Percentiles rank a stretch among this genome's conserved stretches.
Conservation (phyloP, 495 filamentous ascomycete species). For the Neurospora sp. region DNA sequence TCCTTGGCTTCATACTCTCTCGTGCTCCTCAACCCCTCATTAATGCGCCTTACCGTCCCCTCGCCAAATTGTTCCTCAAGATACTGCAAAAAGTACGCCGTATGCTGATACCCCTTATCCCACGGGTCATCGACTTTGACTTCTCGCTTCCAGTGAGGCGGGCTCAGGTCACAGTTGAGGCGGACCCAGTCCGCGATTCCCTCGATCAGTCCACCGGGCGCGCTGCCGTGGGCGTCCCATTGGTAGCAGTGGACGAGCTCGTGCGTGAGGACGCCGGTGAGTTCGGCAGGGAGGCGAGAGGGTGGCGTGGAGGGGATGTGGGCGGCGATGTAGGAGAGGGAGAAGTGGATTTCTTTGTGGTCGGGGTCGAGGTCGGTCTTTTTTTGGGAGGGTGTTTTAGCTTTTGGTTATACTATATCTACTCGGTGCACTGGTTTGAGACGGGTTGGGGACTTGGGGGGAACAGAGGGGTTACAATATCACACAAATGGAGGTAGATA, state of each 20-base stretch:
- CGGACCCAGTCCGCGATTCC: conserved; percentile 93
- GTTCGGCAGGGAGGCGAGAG: conserved; percentile 46
- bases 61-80: conserved; percentile 53
- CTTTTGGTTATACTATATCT: neutral
- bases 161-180: conserved; percentile 57
- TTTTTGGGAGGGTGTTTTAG: neutral
- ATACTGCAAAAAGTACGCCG: conserved; percentile 83
- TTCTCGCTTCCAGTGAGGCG: conserved; percentile 71
- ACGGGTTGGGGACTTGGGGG: neutral
- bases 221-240: conserved; percentile 52
- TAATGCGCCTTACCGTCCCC: conserved; percentile 63
- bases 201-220: conserved; percentile 76
- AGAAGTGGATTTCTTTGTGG: conserved; percentile 94
- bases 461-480: neutral
- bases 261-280: conserved; percentile 76
- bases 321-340: conserved; percentile 57
- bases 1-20: conserved; percentile 43
- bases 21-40: conserved; percentile 52
- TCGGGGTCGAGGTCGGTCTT: conserved; percentile 65
- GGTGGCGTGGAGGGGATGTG: conserved; percentile 19
- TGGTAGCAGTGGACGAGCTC: conserved; percentile 97
- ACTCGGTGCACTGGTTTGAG: neutral
- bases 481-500: neutral
- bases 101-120: conserved; percentile 90
- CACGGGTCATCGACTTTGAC: conserved; percentile 35